Conservation (phyloP, 371 early-diverging fungal species). For the Umbelopsis sp. region DNA sequence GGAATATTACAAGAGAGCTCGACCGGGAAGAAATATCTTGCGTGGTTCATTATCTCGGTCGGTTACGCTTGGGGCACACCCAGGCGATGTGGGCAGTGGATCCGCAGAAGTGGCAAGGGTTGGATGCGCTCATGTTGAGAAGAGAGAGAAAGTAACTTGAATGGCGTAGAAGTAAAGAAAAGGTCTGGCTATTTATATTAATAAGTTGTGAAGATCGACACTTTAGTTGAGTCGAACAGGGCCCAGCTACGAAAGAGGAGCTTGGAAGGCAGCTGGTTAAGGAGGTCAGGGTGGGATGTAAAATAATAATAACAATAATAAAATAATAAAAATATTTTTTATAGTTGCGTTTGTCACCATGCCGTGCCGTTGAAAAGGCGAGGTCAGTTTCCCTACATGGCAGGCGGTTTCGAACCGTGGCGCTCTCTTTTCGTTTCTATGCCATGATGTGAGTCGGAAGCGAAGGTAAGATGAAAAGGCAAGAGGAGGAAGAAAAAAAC, state of each 20-base stretch:
- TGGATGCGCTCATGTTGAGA: background rate
- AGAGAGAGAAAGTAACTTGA: background rate
- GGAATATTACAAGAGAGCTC: too few relatives aligned
- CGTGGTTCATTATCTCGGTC: background rate
- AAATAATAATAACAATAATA: too few relatives aligned
- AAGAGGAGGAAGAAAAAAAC: background rate
- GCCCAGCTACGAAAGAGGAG: background rate
- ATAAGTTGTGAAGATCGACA: background rate
- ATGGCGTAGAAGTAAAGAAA: background rate
- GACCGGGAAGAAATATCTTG: too few relatives aligned
- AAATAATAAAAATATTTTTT: too few relatives aligned
- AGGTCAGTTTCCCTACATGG: too few relatives aligned
- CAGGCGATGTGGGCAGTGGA: conserved; percentile 15
- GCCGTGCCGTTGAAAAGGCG: too few relatives aligned
- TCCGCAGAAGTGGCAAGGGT: conserved; percentile 15
- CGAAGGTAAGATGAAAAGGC: background rate
- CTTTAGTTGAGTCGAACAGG: background rate
- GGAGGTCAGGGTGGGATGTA: conserved; percentile 3
- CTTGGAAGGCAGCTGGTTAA: background rate
- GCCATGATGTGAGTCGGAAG: too few relatives aligned
- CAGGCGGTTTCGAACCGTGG: too few relatives aligned
- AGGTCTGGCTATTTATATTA: background rate
- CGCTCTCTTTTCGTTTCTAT: too few relatives aligned
- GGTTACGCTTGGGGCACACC: conserved; percentile 13
- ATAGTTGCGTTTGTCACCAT: too few relatives aligned